phyloP scores from a whole-genome alignment of 345 rosid species.

The Lepidium sativum region DNA sequence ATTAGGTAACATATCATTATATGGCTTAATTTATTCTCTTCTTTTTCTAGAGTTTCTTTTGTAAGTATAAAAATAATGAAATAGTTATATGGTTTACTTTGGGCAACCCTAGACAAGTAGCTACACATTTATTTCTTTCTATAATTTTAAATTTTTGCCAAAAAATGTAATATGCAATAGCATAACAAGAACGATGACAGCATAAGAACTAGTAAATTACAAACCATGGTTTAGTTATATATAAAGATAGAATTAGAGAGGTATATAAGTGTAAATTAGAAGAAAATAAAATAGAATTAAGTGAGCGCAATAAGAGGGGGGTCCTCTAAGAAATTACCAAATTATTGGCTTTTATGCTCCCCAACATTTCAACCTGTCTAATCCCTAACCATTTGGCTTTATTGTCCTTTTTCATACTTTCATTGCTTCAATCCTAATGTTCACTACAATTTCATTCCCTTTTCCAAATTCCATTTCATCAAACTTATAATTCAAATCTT shows the following conservation, averaged over 20 bases:
- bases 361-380: conserved; percentile 32
- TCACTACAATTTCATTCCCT: conserved; percentile 6
- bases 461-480: too few relatives aligned
- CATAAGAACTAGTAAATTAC: too few relatives aligned
- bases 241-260: neutral
- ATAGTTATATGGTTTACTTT: too few relatives aligned
- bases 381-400: conserved; percentile 39
- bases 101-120: neutral
- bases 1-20: conserved; percentile 3
- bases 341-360: conserved; percentile 38
- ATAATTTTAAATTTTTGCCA: too few relatives aligned
- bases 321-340: conserved; percentile 29
- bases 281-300: conserved; percentile 4
- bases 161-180: too few relatives aligned
- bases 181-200: too few relatives aligned
- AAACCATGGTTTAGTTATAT: too few relatives aligned
- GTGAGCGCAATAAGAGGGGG: conserved; percentile 30
- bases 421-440: conserved; percentile 32
- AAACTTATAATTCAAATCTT: too few relatives aligned
- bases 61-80: neutral
- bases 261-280: conserved; percentile 10
- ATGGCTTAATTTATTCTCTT: neutral
- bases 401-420: conserved; percentile 20
- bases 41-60: neutral
- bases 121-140: neutral